These are phyloP conservation scores for Rubia peregrina DNA, from an alignment of 305 asterid species.

Conservation along the genomic window DNA sequence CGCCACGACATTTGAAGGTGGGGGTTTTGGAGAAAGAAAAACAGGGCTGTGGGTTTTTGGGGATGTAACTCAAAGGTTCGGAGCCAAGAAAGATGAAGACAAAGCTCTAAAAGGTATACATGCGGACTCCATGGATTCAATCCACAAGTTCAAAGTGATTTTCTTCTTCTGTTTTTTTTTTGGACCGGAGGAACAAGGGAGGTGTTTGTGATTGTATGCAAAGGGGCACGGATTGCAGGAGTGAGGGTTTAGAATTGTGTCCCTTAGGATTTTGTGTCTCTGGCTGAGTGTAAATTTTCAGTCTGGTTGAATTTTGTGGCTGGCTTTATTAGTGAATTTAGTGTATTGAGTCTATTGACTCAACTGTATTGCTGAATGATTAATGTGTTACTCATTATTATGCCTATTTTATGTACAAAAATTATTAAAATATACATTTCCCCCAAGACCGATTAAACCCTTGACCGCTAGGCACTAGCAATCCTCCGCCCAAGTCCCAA, in stretches of 20 bases:
- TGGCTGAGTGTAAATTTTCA: background rate
- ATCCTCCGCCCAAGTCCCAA: too few species aligned
- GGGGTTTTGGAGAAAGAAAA: conserved; percentile 12
- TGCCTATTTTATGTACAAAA: too few species aligned
- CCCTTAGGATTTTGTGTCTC: too few species aligned
- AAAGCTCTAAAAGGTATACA: conserved; percentile 37
- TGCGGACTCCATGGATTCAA: conserved; percentile 40
- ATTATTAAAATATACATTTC: too few species aligned
- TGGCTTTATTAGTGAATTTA: background rate
- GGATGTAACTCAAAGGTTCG: conserved; percentile 26
- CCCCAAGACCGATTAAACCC: too few species aligned
- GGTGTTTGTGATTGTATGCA: too few species aligned
- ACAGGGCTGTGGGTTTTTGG: conserved; percentile 15
- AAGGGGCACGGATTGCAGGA: background rate
- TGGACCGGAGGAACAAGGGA: background rate
- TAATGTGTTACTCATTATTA: too few species aligned
- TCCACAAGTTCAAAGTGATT: too few species aligned
- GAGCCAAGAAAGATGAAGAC: conserved; percentile 30
- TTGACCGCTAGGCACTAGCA: too few species aligned
- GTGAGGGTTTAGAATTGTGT: background rate
- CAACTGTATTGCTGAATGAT: background rate
- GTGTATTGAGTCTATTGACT: background rate
- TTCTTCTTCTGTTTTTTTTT: too few species aligned
- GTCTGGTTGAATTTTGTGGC: background rate
- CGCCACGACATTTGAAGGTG: conserved; percentile 26